Evolutionary conservation across 129 eudicot genomes (phyloP).

Genomic region (Silybum marianum): DNA sequence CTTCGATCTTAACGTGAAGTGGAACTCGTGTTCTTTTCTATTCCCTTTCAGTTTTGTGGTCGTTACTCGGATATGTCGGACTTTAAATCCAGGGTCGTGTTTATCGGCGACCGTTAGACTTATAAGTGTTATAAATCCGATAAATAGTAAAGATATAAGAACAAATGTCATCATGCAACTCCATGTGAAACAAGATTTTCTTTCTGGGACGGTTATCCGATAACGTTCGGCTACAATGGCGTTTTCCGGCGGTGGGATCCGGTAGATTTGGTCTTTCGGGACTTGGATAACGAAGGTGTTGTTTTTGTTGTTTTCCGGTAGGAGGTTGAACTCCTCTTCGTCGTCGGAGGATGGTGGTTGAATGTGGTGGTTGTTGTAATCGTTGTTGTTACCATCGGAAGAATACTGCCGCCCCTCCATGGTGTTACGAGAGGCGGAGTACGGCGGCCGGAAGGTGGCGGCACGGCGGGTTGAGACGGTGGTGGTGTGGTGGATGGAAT

Average conservation of each 20-base stretch:
- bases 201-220: conserved; percentile 2
- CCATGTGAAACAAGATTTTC: conserved; percentile 20
- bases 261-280: conserved; percentile 76
- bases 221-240: conserved; percentile 31
- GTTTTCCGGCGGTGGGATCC: conserved; percentile 69
- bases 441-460: conserved; percentile 13
- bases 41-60: conserved; percentile 17
- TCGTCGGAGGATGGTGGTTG: conserved; percentile 12
- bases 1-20: conserved; percentile 20
- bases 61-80: conserved; percentile 45
- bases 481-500: conserved; percentile 28
- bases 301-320: conserved; percentile 22
- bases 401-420: conserved; percentile 42
- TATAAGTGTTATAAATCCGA: conserved; percentile 40
- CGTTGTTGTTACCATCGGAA: background rate
- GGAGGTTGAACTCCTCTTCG: conserved; percentile 30
- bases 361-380: conserved; percentile 7
- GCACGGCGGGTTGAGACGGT: conserved; percentile 3
- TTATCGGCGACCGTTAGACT: conserved; percentile 27
- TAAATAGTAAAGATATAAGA: conserved; percentile 38
- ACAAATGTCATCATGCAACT: conserved; percentile 25
- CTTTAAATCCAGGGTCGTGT: conserved; percentile 47
- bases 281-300: conserved; percentile 62
- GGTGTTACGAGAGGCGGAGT: conserved; percentile 30
- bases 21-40: conserved; percentile 10